phyloP scores from a whole-genome alignment of 176 grass and related monocot species.

The Puya raimondii region DNA sequence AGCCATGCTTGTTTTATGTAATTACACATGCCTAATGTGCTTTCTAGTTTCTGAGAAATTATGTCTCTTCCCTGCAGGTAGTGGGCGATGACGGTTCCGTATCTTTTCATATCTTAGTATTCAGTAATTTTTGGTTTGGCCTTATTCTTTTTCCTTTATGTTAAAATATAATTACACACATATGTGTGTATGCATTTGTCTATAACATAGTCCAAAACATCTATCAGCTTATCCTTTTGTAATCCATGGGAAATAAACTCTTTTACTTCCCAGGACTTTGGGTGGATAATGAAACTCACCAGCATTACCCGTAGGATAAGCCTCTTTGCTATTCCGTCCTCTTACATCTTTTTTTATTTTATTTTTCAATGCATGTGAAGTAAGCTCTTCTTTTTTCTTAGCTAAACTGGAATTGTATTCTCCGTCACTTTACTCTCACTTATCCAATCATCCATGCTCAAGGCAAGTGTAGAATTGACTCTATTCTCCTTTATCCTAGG shows the following conservation, averaged over 20 bases:
- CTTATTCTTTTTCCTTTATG: background rate
- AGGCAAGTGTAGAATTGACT: no score
- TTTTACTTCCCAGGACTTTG: background rate
- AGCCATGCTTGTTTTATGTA: background rate
- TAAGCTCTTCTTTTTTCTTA: background rate
- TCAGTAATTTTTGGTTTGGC: background rate
- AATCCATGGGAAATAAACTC: background rate
- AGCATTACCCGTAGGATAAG: background rate
- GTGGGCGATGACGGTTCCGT: conserved; percentile 84
- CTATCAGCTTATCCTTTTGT: background rate
- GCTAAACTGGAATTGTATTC: no score
- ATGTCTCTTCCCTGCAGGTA: conserved; percentile 47
- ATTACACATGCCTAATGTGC: background rate
- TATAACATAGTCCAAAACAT: background rate
- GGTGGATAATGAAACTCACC: background rate
- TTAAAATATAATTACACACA: background rate
- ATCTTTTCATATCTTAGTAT: conserved; percentile 24
- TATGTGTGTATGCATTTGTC: no score
- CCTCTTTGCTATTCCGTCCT: background rate
- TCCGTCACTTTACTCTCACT: no score
- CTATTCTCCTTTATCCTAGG: no score
- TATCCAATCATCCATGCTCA: no score
- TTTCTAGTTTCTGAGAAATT: conserved; percentile 8
- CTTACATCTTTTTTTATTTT: background rate
- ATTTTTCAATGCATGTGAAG: background rate